Base-by-base conservation (phyloP, 441 rosid genomes). In the Arabidopsis lyrata region DNA sequence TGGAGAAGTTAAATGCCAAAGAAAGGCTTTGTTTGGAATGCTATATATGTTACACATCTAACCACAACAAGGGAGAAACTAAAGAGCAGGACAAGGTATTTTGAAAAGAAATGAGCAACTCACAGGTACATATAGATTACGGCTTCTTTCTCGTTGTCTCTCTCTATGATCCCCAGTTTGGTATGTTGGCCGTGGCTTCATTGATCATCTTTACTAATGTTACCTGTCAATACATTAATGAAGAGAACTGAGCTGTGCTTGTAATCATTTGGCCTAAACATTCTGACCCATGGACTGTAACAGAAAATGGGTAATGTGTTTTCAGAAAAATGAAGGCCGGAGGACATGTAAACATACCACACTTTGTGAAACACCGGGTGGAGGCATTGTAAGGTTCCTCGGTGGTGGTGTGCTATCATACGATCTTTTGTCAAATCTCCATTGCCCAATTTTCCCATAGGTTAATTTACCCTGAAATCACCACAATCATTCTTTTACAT, bases 391-490 rank as follows among this genome's bases (percentile, higher is more conserved):
- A 61, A 95, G 98, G 81, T 92, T 95, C 81, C 78, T 86, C 2
- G 95, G 95, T 6, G 99, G 99, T 44, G 90, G 78, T 38, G 52
- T 80, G 10, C 8, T 65, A 61, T 74, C 90, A 38, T 80, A 93
- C 4, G 99, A 93, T 84, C 99, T 86, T 83, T 95, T 95, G 78
- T 92, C 97, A 9, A 95, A 95, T 81, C 97, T 85, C 99, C 98
- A 92, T 81, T 91, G 94, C 60, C 99, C 99, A 18, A 87, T 82
- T 82, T 83, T 95, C 56, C 99, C 99, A 80, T 95, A 91, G 18
- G 95, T 95, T 74, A 86, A 75, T 60, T 84, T 79, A 72, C 98
- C 98, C 99, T 95, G 86, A 72, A 81, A 71, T 76, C 70, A 66
- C 11, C 47, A n/a, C 16, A 70, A 47, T 15, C 42, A 29, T n/a